These are phyloP conservation scores for Penicillium digitatum DNA, from an alignment of 2,329 filamentous ascomycete species.

Conservation along the genomic window DNA sequence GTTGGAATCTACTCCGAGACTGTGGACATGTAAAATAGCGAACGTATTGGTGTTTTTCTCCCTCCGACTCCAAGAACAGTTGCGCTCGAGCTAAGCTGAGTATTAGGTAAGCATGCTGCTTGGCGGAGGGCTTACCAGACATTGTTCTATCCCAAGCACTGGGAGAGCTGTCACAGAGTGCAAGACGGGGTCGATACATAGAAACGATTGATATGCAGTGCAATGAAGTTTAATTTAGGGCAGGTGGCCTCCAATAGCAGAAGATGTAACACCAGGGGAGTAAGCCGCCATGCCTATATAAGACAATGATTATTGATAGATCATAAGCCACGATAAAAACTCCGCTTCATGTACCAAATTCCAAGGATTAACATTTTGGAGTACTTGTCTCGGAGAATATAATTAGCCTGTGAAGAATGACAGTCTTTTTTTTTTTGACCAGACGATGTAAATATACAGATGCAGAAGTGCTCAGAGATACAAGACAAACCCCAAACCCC, in stretches of 20 bases:
- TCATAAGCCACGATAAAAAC: background rate
- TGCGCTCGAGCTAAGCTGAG: constrained; percentile 6
- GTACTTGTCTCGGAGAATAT: background rate
- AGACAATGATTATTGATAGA: background rate
- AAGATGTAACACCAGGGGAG: background rate
- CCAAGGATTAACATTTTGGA: background rate
- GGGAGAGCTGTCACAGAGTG: background rate
- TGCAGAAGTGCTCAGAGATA: constrained; percentile 17
- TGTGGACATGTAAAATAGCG: constrained; percentile 1
- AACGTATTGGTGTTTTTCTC: background rate
- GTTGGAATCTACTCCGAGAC: constrained; percentile 8
- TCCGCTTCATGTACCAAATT: background rate
- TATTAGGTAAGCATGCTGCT: constrained; percentile 15
- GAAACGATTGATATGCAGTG: background rate
- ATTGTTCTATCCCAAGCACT: constrained; percentile 12
- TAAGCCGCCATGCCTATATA: background rate
- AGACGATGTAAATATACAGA: constrained; percentile 21
- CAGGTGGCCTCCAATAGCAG: background rate
- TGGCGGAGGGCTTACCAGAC: constrained; percentile 6
- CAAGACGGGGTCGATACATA: background rate
- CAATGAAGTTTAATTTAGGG: background rate
- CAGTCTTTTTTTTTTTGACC: constrained; percentile 13
- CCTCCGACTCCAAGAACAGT: constrained; percentile 17
- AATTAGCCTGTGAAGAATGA: background rate
- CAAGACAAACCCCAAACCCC: constrained; percentile 10